Base-by-base conservation (phyloP, 2,329 filamentous ascomycete species). In the Fusarium sp. region DNA sequence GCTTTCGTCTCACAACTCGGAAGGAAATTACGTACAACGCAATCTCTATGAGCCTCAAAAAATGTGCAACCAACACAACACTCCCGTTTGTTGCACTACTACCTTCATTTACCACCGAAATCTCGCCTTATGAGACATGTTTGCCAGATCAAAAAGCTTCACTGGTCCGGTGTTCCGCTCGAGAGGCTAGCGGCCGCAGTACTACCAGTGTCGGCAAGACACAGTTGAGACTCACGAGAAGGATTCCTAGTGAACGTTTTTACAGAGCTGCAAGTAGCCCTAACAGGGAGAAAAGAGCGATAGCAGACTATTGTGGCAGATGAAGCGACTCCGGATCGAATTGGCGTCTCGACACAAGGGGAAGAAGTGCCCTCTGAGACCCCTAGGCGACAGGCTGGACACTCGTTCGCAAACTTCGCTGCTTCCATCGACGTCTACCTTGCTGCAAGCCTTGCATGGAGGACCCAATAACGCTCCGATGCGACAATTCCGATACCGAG, bases 251-350 rank as follows among this genome's bases (percentile, higher is more conserved):
- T 13, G 16, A 1, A 5, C 3, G 10, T n/a, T 11, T 8, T 20
- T 0, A 7, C 18, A 37, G 34, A 37, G 34, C 9, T 37, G 5
- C 5, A 3, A 37, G 18, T 37, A 11, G 5, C 3, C 10, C 1
- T n/a, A 11, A 6, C 2, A 2, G 18, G 0, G 34, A 37, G 1
- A 6, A 0, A 4, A 2, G 12, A 37, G 3, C 10, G 34, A n/a
- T 2, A 5, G 8, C 13, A 12, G 21, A 45, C 6, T 11, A 14
- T 21, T 5, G 7, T 13, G 11, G 34, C 18, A 37, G 34, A 10
- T 37, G 10, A 2, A 6, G 10, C 10, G 18, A 37, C 18, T 3
- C 10, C 3, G 10, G 10, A 37, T 37, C 18, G 18, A 37, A n/a
- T 7, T 11, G 34, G 2, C 5, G 18, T 37, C 7, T 37, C 34